Evolutionary conservation across 768 basidiomycete genomes (phyloP), one percentile per base, ranked within the genome.

Genomic region (Trametes meyenii): DNA sequence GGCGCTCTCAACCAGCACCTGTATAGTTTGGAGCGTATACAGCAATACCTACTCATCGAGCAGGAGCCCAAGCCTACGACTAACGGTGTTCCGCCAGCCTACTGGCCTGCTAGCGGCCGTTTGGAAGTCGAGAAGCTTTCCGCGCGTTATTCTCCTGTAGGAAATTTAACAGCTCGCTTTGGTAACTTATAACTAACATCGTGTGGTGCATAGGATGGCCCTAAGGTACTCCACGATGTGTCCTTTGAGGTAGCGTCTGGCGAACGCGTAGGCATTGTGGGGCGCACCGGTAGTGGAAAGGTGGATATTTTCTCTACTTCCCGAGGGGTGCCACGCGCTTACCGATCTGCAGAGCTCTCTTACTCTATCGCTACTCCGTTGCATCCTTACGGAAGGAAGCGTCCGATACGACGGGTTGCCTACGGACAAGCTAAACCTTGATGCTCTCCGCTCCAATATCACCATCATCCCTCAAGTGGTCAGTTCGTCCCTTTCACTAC

Each of bases 391-490:
- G 0, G 55, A 57, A 49, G 85, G 85, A 16, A 72, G 70, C 8
- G 79, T 86, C 21, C 75, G 74, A 61, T 84, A 79, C 65, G 84
- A 85, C 56, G 82, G 79, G 12, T 59, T 79, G 35, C 74, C 75
- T 8, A 81, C 78, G 8, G 72, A 74, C 54, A 66, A 70, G 2
- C 69, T 85, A 67, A 85, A 86, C 69, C 72, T 86, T 2, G 77
- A 84, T 46, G 77, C 77, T 11, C 73, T 87, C 10, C 74, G 85
- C 13, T 75, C 78, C 0, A 77, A 78, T 50, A 79, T 86, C 55
- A 85, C 84, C 26, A 83, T 85, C 68, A 85, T 86, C 44, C 85
- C 85, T 2, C 85, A 85, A 69, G 71, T 76, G 49, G 82, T 83
- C 58, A 67, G 81, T 66, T 17, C 23, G n/a, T n/a, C 26, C 21